Evolutionary conservation across 352 stramenopile species (phyloP), one percentile per base, ranked within the genome.

Genomic region (Aphanomyces euteiches): DNA sequence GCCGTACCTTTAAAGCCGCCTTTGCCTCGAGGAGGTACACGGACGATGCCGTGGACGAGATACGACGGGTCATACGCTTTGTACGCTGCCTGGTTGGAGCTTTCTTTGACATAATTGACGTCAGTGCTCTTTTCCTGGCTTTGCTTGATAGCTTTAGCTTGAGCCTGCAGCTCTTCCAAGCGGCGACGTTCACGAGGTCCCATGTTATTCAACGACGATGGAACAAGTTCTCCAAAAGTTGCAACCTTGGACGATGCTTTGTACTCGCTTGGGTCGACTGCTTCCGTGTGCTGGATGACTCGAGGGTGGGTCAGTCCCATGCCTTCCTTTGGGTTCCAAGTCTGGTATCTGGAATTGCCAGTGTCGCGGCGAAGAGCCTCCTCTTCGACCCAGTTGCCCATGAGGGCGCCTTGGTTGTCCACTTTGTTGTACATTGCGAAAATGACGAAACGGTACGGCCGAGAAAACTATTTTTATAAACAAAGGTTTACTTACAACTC

Each of bases 311-410:
- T 40, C 15, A 69, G 13, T 17, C 63, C 63, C 63, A 69, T 69
- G 43, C 43, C 63, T 60, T 58, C 63, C 36, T 69, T 69, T 17
- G 63, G 43, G 3, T 28, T 47, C 63, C 63, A 69, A 8, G 63
- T 60, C 36, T 69, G 53, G 63, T 69, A 69, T 8, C 85, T 80
- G 3, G 82, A 77, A 40, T 84, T 86, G 3, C 85, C 87, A 7
- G 87, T 95, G 41, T 61, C 69, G 4, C 74, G 57, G 7, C 83
- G 81, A 45, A 95, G 74, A 2, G 85, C 87, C 21, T 90, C 78
- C 65, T 95, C 87, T 41, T 95, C 85, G 56, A 95, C 83, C 87
- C 87, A 95, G 71, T 95, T 95, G 21, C 87, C 87, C 21, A 92
- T 78, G 19, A 95, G 77, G 53, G 84, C 79, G 13, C 79, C 82